These are phyloP conservation scores for Pyrenophora tritici-repentis DNA, from an alignment of 2,329 filamentous ascomycete genomes.

Conservation along the genomic window DNA sequence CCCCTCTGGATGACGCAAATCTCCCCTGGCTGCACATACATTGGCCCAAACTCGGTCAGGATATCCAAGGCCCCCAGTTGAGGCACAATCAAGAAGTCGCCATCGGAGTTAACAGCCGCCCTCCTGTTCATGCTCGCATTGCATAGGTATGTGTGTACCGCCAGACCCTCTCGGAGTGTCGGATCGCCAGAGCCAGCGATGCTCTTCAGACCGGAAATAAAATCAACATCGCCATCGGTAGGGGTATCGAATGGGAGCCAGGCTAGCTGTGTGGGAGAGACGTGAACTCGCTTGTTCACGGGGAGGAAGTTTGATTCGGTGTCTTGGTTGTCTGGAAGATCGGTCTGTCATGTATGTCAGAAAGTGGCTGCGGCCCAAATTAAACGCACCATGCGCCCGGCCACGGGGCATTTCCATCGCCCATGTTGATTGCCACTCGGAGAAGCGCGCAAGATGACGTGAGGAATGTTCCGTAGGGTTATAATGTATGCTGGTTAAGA, in stretches of 20 bases:
- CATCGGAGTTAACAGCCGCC: constrained; percentile 65
- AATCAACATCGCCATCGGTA: constrained; percentile 37
- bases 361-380: constrained; percentile 3
- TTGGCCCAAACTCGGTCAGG: constrained; percentile 74
- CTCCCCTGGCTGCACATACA: constrained; percentile 78
- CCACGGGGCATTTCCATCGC: not conserved
- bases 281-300: constrained; percentile 43
- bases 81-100: constrained; percentile 76
- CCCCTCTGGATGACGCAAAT: constrained; percentile 77
- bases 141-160: constrained; percentile 42
- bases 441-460: constrained; percentile 2
- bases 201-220: constrained; percentile 43
- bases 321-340: constrained; percentile 43
- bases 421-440: not conserved
- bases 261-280: constrained; percentile 46
- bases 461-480: not conserved
- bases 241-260: constrained; percentile 47
- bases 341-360: constrained; percentile 39
- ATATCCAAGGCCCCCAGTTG: constrained; percentile 77
- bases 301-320: constrained; percentile 45
- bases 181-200: constrained; percentile 48
- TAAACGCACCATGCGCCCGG: not conserved
- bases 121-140: constrained; percentile 45
- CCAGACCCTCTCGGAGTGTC: constrained; percentile 44
- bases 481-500: constrained; percentile 2